Evolutionary conservation across 805 yeast species (phyloP), one percentile per base, ranked within the genome.

Genomic region (Yamadazyma sp.): DNA sequence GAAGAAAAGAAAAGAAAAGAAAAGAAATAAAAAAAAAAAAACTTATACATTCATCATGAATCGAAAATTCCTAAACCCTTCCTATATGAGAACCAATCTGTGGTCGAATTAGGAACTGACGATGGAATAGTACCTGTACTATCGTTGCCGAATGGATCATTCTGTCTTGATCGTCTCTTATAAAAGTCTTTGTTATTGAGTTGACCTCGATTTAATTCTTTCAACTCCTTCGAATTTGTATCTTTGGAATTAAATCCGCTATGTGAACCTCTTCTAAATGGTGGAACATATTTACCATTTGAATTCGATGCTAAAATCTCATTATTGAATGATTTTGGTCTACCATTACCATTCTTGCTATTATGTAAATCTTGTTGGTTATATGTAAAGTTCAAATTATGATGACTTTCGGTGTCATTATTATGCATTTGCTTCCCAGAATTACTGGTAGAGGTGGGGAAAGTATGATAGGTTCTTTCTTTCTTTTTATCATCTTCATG

Each of bases 251-350:
- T 33, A n/a, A n/a, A n/a, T 8, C 32, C 42, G 12, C 27, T 20
- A 14, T 57, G 62, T 4, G 80, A 73, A 0, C 76, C 73, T 52
- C 88, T 69, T 44, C 81, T 62, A 48, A 75, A 80, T n/a, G 88
- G 88, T 14, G 89, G 89, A 25, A 82, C 63, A 47, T 82, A 82
- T 51, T 77, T 80, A 3, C 84, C 84, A 24, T 67, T 58, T 20
- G 50, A 30, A 23, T 40, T 38, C 3, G 48, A 33, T 16, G 45
- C 31, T 25, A 44, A 34, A 23, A 35, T 33, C 19, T 43, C 47
- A 25, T 31, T 28, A 25, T 44, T 39, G 15, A 33, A 24, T 13
- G 48, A 41, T 19, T 31, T 27, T 21, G 49, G 50, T 38, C 45
- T 39, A 18, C 27, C 33, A 27, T 21, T 18, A 24, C 21, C 11